Evolutionary conservation across 169 alveolate genomes (phyloP).

Genomic region (Perkinsus olseni): DNA sequence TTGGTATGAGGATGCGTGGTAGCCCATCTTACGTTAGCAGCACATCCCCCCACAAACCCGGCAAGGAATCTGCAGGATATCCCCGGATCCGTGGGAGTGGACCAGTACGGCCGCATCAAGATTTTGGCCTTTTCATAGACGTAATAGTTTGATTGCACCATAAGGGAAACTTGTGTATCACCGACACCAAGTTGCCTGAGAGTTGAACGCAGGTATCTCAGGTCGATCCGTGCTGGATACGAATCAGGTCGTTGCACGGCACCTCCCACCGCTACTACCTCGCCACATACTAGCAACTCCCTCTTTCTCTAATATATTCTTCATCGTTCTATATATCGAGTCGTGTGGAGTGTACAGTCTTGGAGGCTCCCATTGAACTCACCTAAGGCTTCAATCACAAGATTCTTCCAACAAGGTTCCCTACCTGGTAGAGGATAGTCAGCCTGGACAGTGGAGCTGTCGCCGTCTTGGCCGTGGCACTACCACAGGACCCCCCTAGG

Average conservation of each 20-base stretch:
- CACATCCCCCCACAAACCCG: conserved; percentile 2
- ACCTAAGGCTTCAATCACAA: neutral
- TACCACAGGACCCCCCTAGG: neutral
- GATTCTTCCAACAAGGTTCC: neutral
- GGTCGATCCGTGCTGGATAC: neutral
- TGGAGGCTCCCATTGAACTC: neutral
- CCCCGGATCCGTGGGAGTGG: neutral
- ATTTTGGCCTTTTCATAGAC: neutral
- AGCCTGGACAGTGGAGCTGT: conserved; percentile 1
- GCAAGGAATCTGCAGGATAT: neutral
- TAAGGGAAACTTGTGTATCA: neutral
- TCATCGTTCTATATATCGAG: neutral
- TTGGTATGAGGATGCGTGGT: too few species aligned
- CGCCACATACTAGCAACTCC: neutral
- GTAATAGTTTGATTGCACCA: neutral
- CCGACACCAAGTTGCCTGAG: neutral
- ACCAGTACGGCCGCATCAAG: neutral
- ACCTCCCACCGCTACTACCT: neutral
- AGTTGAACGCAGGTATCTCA: neutral
- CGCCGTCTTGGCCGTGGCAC: neutral
- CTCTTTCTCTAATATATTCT: neutral
- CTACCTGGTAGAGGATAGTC: conserved; percentile 4
- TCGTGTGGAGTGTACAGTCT: neutral
- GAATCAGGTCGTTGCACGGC: neutral
- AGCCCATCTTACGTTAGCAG: neutral